Conservation (phyloP, 2,329 filamentous ascomycete genomes). For the Nemania serpens region DNA sequence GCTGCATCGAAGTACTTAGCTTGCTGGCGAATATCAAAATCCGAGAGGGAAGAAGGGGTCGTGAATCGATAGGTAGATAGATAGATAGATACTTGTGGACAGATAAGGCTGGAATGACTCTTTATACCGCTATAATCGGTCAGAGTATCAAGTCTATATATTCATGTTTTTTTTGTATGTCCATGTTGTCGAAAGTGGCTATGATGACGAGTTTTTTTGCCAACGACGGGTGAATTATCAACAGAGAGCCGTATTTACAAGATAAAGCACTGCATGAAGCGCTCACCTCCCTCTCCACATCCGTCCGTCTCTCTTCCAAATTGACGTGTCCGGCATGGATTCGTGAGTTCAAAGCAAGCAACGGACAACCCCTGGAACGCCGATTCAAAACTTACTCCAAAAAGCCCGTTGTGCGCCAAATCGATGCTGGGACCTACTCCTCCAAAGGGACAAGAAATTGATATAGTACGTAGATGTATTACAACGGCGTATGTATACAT, state of each 20-base stretch:
- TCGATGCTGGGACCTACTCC: conserved; percentile 13
- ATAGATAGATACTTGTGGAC: no score
- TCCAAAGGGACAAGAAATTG: not conserved
- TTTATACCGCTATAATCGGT: no score
- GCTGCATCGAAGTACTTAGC: no score
- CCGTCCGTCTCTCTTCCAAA: not conserved
- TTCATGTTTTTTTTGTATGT: no score
- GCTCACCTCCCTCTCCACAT: not conserved
- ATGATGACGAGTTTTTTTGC: not conserved
- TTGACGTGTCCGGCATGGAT: conserved; percentile 4
- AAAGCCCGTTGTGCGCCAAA: conserved; percentile 20
- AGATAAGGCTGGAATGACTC: no score
- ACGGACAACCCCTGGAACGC: conserved; percentile 7
- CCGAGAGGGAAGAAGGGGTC: no score
- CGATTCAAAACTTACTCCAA: conserved; percentile 1
- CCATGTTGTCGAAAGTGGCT: not conserved
- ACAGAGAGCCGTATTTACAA: not conserved
- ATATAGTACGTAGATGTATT: conserved; percentile 20
- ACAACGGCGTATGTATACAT: not conserved
- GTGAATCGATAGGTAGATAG: no score
- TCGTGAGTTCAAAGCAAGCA: conserved; percentile 1
- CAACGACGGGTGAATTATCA: not conserved
- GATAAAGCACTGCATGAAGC: not conserved
- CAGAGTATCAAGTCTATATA: no score
- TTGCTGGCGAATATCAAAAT: no score